Base-by-base conservation (phyloP, 2,329 filamentous ascomycete species). In the Podosphaera fusca region DNA sequence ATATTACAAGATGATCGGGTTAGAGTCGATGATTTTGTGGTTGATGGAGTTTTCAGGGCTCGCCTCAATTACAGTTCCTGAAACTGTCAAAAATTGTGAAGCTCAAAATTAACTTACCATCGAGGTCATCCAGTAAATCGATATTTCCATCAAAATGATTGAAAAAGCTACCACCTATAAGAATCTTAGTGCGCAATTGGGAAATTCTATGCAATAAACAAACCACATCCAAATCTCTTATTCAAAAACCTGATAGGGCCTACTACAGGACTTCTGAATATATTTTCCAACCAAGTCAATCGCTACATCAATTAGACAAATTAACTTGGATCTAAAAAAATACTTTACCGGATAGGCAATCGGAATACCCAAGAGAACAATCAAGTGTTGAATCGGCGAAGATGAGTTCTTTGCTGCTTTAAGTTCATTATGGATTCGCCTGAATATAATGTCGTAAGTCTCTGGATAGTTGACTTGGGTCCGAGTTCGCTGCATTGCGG, bases 201-300 rank as follows among this genome's bases (percentile, higher is more conserved):
- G n/a, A 40, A 56, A 38, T 45, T 34, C n/a, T 29, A 38, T 35
- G 42, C 35, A 38, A 38, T 33, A 45, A 46, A 46, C 31, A 42
- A 36, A 73, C 72, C 79, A 50, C 95, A 71, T 58, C 90, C 90
- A 62, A 96, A 94, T 33, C 89, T 80, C 68, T 89, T 85, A 73
- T 95, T 92, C 64, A 95, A 69, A 60, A 96, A 82, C 65, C 88
- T 89, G 66, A 95, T 80, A 0, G 89, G 88, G 0, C 84, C 88
- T 66, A 95, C 89, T 31, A 95, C 63, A 0, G 90, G 89, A 59
- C 87, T 94, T 14, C 78, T 78, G 63, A 96, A 79, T 58, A 95
- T 85, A 65, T 95, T 95, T 68, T 96, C 90, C 3, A 95, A 75
- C 90, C 90, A 95, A n/a, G 89, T 92, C 56, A 95, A 75, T 63